A percentile compares a stretch with the other conserved stretches of the same genome.
Conservation (phyloP, 108 stramenopile species). For the Epipyxis sp. region DNA sequence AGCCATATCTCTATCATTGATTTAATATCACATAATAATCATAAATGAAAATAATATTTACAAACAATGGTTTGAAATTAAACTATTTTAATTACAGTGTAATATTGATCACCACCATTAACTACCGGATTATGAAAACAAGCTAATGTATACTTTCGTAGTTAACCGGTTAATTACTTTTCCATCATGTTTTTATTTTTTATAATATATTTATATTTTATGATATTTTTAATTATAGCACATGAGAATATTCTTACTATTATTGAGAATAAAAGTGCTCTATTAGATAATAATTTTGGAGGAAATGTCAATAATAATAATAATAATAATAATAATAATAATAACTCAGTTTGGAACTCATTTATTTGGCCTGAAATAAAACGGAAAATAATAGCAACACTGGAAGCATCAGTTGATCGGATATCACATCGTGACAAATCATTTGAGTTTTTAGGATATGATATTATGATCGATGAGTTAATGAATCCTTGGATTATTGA, state of each 20-base stretch:
- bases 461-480: constrained; percentile 6
- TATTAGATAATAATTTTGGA: too few relatives aligned
- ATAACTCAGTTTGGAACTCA: neutral
- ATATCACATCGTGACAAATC: neutral
- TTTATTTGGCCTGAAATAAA: neutral
- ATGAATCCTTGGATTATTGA: constrained; percentile 25
- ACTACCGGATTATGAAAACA: too few relatives aligned
- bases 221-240: neutral
- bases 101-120: too few relatives aligned
- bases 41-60: too few relatives aligned
- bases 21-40: too few relatives aligned
- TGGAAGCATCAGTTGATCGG: neutral
- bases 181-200: neutral
- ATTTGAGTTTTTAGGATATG: constrained; percentile 32
- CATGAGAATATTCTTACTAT: neutral
- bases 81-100: too few relatives aligned
- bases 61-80: too few relatives aligned
- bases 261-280: too few relatives aligned
- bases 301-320: too few relatives aligned
- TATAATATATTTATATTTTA: neutral
- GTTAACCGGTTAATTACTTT: neutral
- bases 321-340: neutral
- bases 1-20: too few relatives aligned
- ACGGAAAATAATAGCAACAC: neutral
- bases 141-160: too few relatives aligned